Percentiles rank a stretch among this genome's conserved stretches.
phyloP scores from a whole-genome alignment of 768 basidiomycete species.

The Mycena belliarum region DNA sequence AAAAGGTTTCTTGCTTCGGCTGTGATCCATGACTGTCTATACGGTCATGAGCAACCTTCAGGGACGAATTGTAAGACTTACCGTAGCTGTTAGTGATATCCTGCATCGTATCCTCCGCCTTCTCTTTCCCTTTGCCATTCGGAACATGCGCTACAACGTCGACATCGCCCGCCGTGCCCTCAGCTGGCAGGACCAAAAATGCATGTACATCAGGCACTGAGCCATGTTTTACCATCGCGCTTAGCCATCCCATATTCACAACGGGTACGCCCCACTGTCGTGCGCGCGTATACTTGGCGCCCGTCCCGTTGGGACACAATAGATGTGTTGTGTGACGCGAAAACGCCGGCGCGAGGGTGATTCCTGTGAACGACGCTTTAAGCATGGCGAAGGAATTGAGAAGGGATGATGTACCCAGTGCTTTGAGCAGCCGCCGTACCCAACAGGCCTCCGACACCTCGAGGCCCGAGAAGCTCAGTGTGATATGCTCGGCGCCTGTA shows the following conservation, averaged over 20 bases:
- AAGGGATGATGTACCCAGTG: slow-evolving; percentile 43
- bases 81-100: slow-evolving; percentile 50
- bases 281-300: slow-evolving; percentile 80
- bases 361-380: not conserved
- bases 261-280: slow-evolving; percentile 76
- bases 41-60: not conserved
- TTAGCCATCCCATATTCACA: not conserved
- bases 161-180: not conserved
- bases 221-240: not conserved
- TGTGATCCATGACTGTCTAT: slow-evolving; percentile 1
- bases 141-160: not conserved
- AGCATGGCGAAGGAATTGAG: not conserved
- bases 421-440: slow-evolving; percentile 64
- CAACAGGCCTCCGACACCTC: slow-evolving; percentile 69
- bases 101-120: slow-evolving; percentile 29
- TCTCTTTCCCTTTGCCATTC: slow-evolving; percentile 31
- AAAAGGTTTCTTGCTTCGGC: not conserved
- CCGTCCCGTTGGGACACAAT: slow-evolving; percentile 68
- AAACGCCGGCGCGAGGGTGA: slow-evolving; percentile 33
- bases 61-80: not conserved
- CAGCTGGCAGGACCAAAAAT: not conserved
- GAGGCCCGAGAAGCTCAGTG: slow-evolving; percentile 75
- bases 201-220: not conserved
- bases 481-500: slow-evolving; percentile 56
- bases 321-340: slow-evolving; percentile 76